Evolutionary conservation across 2,329 filamentous ascomycete species (phyloP).

Genomic region (Alternaria ventricosa): DNA sequence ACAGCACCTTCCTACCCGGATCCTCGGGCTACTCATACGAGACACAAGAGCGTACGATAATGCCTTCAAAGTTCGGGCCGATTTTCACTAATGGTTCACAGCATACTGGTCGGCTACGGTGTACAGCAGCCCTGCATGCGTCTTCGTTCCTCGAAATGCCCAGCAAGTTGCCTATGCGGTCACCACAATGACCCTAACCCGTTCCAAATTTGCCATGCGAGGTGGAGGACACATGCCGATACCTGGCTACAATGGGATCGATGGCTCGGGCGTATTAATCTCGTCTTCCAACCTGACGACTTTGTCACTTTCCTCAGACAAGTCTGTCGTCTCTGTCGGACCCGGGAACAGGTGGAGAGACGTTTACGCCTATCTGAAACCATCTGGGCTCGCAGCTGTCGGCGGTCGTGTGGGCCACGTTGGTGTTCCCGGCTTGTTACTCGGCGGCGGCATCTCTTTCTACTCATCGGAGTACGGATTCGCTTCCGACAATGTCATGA

Average conservation of each 20-base stretch:
- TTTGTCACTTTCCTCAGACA: constrained; percentile 30
- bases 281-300: constrained; percentile 26
- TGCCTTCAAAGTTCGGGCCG: background rate
- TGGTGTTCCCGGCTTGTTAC: constrained; percentile 38
- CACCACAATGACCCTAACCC: constrained; percentile 15
- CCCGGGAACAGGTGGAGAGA: constrained; percentile 41
- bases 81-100: background rate
- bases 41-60: background rate
- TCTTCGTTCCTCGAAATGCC: constrained; percentile 25
- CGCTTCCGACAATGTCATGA: constrained; percentile 29
- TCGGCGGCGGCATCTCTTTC: constrained; percentile 35
- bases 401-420: constrained; percentile 39
- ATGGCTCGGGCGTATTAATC: constrained; percentile 23
- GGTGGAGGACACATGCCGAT: constrained; percentile 37
- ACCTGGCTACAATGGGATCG: constrained; percentile 21
- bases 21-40: background rate
- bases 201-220: constrained; percentile 26
- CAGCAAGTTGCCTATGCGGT: constrained; percentile 27
- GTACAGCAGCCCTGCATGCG: constrained; percentile 23
- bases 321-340: constrained; percentile 30
- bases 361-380: constrained; percentile 35
- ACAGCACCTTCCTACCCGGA: background rate
- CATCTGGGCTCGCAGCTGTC: constrained; percentile 27
- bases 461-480: constrained; percentile 27
- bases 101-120: constrained; percentile 18